phyloP scores from a whole-genome alignment of 208 protist genomes.

The Acanthamoeba divionensis region DNA sequence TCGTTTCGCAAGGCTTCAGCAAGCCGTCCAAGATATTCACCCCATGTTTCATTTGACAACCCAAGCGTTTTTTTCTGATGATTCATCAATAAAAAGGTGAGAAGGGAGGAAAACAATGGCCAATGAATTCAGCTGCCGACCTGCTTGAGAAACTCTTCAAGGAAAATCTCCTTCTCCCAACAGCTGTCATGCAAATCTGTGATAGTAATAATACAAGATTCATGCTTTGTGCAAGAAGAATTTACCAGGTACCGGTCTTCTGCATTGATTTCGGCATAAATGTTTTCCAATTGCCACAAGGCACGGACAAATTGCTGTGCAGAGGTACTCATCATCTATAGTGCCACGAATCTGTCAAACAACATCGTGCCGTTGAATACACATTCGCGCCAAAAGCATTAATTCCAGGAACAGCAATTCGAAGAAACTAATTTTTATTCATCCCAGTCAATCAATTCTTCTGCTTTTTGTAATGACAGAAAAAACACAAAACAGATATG shows the following conservation, averaged over 20 bases:
- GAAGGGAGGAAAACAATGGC: background rate
- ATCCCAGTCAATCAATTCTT: too few relatives aligned
- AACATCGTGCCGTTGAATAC: too few relatives aligned
- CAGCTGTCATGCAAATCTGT: conserved; percentile 2
- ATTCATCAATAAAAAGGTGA: background rate
- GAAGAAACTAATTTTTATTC: too few relatives aligned
- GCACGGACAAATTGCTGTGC: background rate
- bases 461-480: too few relatives aligned
- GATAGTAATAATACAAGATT: conserved; percentile 15
- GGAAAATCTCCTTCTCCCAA: conserved; percentile 49
- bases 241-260: conserved; percentile 27
- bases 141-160: conserved; percentile 27
- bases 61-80: background rate
- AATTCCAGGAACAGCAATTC: too few relatives aligned
- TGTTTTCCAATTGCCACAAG: background rate
- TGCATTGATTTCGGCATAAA: conserved; percentile 22
- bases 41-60: background rate
- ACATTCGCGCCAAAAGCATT: too few relatives aligned
- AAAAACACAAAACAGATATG: too few relatives aligned
- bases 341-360: too few relatives aligned
- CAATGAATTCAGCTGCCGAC: background rate
- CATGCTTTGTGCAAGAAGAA: background rate
- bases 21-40: background rate
- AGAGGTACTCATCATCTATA: background rate
- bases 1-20: background rate